Evolutionary conservation across 225 moss, liverwort and hornwort genomes (phyloP), one percentile per base, ranked within the genome.

Genomic region (Rhytidiadelphus loreus): DNA sequence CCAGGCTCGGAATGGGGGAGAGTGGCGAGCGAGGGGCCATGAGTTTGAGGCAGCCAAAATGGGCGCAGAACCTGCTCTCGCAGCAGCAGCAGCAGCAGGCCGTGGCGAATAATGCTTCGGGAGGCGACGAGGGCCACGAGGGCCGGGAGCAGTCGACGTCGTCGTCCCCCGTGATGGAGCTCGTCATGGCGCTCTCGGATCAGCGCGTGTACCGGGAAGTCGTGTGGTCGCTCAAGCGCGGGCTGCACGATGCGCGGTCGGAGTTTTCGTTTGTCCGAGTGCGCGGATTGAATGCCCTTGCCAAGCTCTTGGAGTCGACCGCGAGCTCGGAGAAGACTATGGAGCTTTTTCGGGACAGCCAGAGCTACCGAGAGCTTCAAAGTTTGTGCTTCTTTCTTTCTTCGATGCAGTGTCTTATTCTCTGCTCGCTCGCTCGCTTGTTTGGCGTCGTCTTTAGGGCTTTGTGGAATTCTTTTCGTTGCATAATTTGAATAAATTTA

Each of bases 121-220:
- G 60, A 57, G 87, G 24, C 25, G 79, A 70, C 53, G 85, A 48
- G 48, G 48, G 76, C 64, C 57, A 46, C 21, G 79, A 63, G 57
- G 64, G 41, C 25, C 86, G 57, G 48, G 85, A 90, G 61, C 92
- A 91, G 50, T 46, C 74, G 59, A 23, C 63, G 63, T 32, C 57
- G 22, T 35, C 86, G 13, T 86, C 86, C 20, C 95, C 96, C 8
- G 95, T 99, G 77, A 87, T 94, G 88, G 97, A 96, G 89, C 93
- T 99, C 60, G 96, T 96, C 26, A 63, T 95, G 80, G 95, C 92
- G 75, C 95, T 99, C 80, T 95, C 96, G 85, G 96, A 99, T n/a
- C 99, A 99, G 92, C 89, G 99, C 44, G 77, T 99, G 87, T 95
- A 97, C 91, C 95, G 99, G 91, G 99, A 99, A 90, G 99, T 99